These are phyloP conservation scores for Clarireedia paspali DNA, from an alignment of 2,329 filamentous ascomycete genomes.

Conservation along the genomic window DNA sequence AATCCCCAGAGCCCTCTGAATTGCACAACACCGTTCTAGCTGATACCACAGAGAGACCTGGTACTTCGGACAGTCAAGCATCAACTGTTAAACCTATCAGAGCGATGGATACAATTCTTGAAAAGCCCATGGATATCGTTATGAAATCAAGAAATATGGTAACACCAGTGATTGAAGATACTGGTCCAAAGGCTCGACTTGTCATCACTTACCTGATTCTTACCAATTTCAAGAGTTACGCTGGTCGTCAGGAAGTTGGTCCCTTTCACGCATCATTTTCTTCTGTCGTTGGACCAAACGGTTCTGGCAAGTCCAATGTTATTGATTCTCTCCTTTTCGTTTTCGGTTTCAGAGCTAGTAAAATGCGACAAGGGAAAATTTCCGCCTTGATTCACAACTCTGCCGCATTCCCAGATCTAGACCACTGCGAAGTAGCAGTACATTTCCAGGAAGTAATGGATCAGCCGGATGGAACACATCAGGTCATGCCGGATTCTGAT, in stretches of 20 bases:
- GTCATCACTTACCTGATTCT: constrained; percentile 89
- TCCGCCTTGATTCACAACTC: constrained; percentile 98
- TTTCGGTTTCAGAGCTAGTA: constrained; percentile 98
- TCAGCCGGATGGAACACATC: constrained; percentile 63
- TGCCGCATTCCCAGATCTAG: constrained; percentile 73
- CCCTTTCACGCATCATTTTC: constrained; percentile 97
- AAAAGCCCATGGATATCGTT: constrained; percentile 90
- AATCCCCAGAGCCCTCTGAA: constrained; percentile 48
- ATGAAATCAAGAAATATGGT: constrained; percentile 72
- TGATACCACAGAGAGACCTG: constrained; percentile 62
- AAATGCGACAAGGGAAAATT: constrained; percentile 98
- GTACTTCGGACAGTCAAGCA: constrained; percentile 40
- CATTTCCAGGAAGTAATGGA: constrained; percentile 96
- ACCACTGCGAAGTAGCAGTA: constrained; percentile 91
- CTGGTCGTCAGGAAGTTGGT: constrained; percentile 87
- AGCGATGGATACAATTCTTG: constrained; percentile 68
- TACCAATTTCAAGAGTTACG: constrained; percentile 98
- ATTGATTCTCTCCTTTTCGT: constrained; percentile 97
- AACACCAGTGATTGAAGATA: constrained; percentile 62
- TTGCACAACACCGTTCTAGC: constrained; percentile 52
- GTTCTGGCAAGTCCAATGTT: constrained; percentile 97
- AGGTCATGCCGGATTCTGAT: constrained; percentile 75
- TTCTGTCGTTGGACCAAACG: constrained; percentile 94
- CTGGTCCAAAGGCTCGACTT: constrained; percentile 73
- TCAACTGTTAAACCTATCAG: constrained; percentile 62